Percentiles rank a stretch among this genome's conserved stretches.
phyloP scores from a whole-genome alignment of 331 rosid genomes.

The Cydonia oblonga region DNA sequence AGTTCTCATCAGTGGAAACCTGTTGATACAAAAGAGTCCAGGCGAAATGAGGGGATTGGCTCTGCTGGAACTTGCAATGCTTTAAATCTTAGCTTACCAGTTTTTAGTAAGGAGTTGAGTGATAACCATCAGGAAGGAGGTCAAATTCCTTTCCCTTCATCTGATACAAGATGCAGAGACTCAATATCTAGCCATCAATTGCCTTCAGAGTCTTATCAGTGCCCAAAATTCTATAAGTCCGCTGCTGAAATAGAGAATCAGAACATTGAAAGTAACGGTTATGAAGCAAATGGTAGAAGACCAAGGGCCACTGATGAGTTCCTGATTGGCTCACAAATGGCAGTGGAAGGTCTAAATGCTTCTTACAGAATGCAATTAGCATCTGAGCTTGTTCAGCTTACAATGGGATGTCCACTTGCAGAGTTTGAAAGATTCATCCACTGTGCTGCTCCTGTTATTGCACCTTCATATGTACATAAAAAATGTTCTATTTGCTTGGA shows the following conservation, averaged over 20 bases:
- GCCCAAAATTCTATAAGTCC: not conserved
- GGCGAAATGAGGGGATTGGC: not conserved
- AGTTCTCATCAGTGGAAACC: not conserved
- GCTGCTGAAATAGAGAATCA: not conserved
- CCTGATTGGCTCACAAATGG: not conserved
- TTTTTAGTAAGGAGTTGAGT: not conserved
- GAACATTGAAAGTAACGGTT: not conserved
- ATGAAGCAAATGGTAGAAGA: not conserved
- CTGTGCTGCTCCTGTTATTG: constrained; percentile 10
- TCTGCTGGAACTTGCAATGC: not conserved
- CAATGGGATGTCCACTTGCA: constrained; percentile 2
- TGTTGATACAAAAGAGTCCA: not conserved
- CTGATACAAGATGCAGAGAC: not conserved
- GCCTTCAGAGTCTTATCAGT: not conserved
- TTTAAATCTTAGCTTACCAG: not conserved
- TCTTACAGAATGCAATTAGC: constrained; percentile 7
- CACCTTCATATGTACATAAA: not conserved
- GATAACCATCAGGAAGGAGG: not conserved
- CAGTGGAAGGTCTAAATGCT: not conserved
- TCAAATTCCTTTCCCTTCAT: not conserved
- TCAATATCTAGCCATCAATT: not conserved
- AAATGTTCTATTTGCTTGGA: not conserved
- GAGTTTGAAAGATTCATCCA: constrained; percentile 10
- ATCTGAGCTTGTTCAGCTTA: constrained; percentile 4
- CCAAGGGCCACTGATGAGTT: not conserved